These are phyloP conservation scores for Massariosphaeria phaeospora DNA, from an alignment of 495 filamentous ascomycete species.

Conservation along the genomic window DNA sequence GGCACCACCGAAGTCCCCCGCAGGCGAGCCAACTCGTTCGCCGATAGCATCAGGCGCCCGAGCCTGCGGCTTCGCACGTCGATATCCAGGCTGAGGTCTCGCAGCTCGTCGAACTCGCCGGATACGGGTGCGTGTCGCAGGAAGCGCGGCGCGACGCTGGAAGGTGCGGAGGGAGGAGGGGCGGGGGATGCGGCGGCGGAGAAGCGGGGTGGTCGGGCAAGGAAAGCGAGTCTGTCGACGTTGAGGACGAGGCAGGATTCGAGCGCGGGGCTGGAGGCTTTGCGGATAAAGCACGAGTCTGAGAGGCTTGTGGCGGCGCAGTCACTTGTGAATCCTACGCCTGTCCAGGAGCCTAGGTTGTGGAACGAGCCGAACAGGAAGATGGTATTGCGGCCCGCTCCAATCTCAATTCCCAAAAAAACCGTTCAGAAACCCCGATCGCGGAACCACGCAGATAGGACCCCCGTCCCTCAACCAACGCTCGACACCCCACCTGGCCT, in stretches of 20 bases:
- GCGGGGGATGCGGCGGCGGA: background rate
- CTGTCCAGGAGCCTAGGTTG: no score
- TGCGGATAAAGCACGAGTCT: no score
- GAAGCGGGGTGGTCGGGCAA: background rate
- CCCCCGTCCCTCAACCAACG: no score
- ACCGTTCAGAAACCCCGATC: no score
- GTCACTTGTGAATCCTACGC: no score
- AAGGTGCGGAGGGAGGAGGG: background rate
- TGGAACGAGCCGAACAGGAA: no score
- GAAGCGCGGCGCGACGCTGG: background rate
- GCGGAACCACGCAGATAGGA: no score
- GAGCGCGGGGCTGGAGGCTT: no score
- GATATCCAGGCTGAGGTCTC: slow-evolving; percentile 1
- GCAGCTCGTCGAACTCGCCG: slow-evolving; percentile 13
- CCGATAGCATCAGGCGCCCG: slow-evolving; percentile 6
- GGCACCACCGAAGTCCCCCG: background rate
- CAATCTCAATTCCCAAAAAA: no score
- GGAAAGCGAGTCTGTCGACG: slow-evolving; percentile 3
- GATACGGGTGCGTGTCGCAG: slow-evolving; percentile 13
- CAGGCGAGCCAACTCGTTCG: slow-evolving; percentile 16
- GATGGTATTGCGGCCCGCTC: no score
- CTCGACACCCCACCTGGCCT: no score
- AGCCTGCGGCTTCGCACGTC: slow-evolving; percentile 21
- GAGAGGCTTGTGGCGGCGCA: no score
- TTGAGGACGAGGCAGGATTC: background rate